Percentiles rank a stretch among this genome's conserved stretches.
Conservation (phyloP, 257 asterid species). For the Osmanthus fragrans region DNA sequence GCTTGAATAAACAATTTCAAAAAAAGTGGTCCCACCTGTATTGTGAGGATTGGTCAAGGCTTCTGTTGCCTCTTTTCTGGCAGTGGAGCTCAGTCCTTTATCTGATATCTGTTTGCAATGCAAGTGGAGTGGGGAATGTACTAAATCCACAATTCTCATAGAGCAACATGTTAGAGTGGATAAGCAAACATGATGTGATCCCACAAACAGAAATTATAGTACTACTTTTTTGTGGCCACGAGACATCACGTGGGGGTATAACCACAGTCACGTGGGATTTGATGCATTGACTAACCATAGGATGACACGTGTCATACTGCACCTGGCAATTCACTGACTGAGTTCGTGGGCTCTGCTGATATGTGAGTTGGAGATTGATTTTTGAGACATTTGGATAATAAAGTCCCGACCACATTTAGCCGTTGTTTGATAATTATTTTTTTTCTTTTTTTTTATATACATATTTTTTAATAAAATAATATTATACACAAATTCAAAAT, state of each 20-base stretch:
- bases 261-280: slow-evolving; percentile 15
- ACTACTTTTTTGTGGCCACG: not conserved
- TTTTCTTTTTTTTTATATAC: no score
- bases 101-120: no score
- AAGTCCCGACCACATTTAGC: not conserved
- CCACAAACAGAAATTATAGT: not conserved
- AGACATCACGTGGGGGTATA: slow-evolving; percentile 2
- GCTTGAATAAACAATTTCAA: no score
- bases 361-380: not conserved
- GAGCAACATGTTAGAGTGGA: not conserved
- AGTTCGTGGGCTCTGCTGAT: not conserved
- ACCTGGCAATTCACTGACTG: not conserved
- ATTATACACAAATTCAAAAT: no score
- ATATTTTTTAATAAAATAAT: no score
- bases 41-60: no score
- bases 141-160: no score
- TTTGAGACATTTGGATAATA: not conserved
- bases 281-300: not conserved
- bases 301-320: slow-evolving; percentile 1
- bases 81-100: no score
- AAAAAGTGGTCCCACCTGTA: no score
- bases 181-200: not conserved
- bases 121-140: no score
- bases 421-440: no score
- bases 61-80: no score